Evolutionary conservation across 1,284 basidiomycete genomes (phyloP).

Genomic region (Mycena citricolor): DNA sequence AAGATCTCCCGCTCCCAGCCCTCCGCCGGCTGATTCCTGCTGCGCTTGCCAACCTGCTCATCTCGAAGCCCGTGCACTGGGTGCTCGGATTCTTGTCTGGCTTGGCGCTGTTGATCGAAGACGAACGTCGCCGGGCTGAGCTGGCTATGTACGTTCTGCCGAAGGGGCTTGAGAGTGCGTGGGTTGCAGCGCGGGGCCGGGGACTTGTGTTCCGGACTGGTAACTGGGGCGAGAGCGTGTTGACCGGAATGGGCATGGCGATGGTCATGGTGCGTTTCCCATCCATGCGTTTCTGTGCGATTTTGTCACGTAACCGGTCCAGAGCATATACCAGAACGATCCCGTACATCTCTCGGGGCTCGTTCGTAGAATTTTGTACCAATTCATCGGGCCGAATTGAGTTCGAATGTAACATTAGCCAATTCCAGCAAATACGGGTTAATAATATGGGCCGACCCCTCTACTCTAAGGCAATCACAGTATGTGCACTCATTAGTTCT

Average conservation of each 20-base stretch:
- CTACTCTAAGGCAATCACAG: too few species aligned
- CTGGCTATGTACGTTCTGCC: slow-evolving; percentile 95
- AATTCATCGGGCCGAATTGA: slow-evolving; percentile 91
- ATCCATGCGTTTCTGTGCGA: neutral
- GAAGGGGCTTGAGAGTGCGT: slow-evolving; percentile 86
- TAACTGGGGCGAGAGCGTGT: slow-evolving; percentile 55
- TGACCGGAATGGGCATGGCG: slow-evolving; percentile 78
- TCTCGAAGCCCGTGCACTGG: slow-evolving; percentile 74
- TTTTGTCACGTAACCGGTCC: neutral
- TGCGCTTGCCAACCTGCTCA: slow-evolving; percentile 52
- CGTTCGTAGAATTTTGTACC: slow-evolving; percentile 85
- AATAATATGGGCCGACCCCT: too few species aligned
- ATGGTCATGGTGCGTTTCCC: slow-evolving; percentile 82
- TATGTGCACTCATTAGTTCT: too few species aligned
- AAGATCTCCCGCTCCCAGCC: slow-evolving; percentile 41
- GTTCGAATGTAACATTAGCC: too few species aligned
- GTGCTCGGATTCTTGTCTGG: slow-evolving; percentile 77
- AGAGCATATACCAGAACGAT: slow-evolving; percentile 66
- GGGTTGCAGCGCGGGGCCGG: slow-evolving; percentile 77
- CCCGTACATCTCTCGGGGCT: slow-evolving; percentile 88
- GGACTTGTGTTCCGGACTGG: slow-evolving; percentile 78
- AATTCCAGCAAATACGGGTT: too few species aligned
- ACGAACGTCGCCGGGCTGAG: slow-evolving; percentile 77
- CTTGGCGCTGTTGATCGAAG: slow-evolving; percentile 84
- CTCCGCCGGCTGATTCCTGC: slow-evolving; percentile 44